Evolutionary conservation across 495 filamentous ascomycete species (phyloP).

Genomic region (Hapsidospora chrysogenum): DNA sequence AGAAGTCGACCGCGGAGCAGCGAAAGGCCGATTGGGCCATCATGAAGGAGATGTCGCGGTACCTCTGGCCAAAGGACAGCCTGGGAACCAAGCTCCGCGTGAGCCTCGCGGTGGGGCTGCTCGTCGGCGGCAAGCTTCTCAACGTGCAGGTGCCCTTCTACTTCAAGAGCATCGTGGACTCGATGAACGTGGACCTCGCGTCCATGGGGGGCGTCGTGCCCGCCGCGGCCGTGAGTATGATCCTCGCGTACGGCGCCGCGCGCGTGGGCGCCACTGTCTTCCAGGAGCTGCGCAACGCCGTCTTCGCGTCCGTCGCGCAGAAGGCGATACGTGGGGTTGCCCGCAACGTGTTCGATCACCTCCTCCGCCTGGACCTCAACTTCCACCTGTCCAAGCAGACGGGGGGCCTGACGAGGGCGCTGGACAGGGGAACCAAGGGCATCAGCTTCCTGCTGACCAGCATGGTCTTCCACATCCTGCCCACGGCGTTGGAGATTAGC

Average conservation of each 20-base stretch:
- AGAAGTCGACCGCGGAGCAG: constrained; percentile 62
- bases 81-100: constrained; percentile 72
- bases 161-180: constrained; percentile 93
- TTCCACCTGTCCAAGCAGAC: constrained; percentile 93
- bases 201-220: constrained; percentile 68
- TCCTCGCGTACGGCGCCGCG: constrained; percentile 78
- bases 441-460: constrained; percentile 93
- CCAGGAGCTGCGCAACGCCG: constrained; percentile 83
- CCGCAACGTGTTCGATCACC: constrained; percentile 78
- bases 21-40: constrained; percentile 96
- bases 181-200: constrained; percentile 88
- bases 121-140: constrained; percentile 83
- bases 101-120: constrained; percentile 56
- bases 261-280: constrained; percentile 76
- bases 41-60: constrained; percentile 90
- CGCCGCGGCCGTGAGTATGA: constrained; percentile 80
- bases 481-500: constrained; percentile 81
- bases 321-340: constrained; percentile 89
- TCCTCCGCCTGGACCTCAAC: constrained; percentile 75
- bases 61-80: constrained; percentile 93
- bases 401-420: constrained; percentile 82
- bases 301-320: constrained; percentile 93
- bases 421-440: constrained; percentile 92
- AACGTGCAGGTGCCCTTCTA: constrained; percentile 98
- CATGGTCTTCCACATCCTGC: constrained; percentile 96